Percentiles rank a stretch among this genome's conserved stretches.
Evolutionary conservation across 108 stramenopile genomes (phyloP).

Genomic region (Cyclotella kingstonii): DNA sequence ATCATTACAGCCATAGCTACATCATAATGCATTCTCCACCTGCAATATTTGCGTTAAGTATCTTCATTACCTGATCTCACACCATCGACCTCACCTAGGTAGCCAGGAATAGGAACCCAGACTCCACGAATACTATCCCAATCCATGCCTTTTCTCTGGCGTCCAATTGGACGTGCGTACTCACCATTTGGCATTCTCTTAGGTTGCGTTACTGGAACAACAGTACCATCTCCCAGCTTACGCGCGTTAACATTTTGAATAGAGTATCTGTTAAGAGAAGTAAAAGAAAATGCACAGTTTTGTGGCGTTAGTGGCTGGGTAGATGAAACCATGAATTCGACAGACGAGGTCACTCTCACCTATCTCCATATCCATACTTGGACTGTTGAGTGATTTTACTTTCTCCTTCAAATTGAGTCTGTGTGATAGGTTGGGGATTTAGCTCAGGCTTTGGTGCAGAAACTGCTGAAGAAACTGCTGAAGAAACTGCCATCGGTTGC

Average conservation of each 20-base stretch:
- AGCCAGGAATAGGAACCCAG: constrained; percentile 75
- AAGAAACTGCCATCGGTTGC: not conserved
- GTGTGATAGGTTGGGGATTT: constrained; percentile 1
- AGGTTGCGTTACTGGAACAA: constrained; percentile 64
- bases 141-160: constrained; percentile 77
- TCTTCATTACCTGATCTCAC: not conserved
- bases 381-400: constrained; percentile 16
- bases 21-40: too few species aligned
- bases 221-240: constrained; percentile 64
- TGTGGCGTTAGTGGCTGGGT: too few species aligned
- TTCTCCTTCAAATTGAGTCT: constrained; percentile 4
- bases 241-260: constrained; percentile 58
- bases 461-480: too few species aligned
- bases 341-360: not conserved
- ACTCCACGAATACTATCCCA: constrained; percentile 78
- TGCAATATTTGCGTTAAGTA: too few species aligned
- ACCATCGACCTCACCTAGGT: not conserved
- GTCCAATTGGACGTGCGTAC: constrained; percentile 67
- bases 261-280: constrained; percentile 53
- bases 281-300: not conserved
- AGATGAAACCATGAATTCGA: not conserved
- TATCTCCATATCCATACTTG: constrained; percentile 24
- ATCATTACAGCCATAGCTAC: too few species aligned
- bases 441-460: not conserved
- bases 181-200: constrained; percentile 65